Evolutionary conservation across 495 filamentous ascomycete genomes (phyloP).

Genomic region (Bathelium albidoporum): DNA sequence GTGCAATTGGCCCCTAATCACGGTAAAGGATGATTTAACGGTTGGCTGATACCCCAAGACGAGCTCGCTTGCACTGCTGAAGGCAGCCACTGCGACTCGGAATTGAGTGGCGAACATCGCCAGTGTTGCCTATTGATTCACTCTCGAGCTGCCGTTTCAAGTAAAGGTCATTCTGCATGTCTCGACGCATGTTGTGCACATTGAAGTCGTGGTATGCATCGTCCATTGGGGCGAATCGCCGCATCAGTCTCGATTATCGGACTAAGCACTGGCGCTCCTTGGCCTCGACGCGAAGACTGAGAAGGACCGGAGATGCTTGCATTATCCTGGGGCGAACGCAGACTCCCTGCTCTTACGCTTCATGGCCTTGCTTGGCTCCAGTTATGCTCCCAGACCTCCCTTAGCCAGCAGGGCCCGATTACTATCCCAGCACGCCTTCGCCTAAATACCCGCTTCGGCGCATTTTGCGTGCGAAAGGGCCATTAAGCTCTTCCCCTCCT

Average conservation of each 20-base stretch:
- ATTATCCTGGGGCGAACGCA: background rate
- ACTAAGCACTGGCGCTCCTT: background rate
- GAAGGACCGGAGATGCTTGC: too few species aligned
- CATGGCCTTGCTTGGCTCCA: background rate
- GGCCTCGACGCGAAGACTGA: too few species aligned
- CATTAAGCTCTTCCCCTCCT: background rate
- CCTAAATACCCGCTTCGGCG: constrained; percentile 4
- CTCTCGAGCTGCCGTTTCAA: background rate
- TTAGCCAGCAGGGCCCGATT: too few species aligned
- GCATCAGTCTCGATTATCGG: background rate
- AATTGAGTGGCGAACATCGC: background rate
- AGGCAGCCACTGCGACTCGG: background rate
- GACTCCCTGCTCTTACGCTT: background rate
- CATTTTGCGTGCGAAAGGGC: constrained; percentile 1
- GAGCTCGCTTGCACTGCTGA: background rate
- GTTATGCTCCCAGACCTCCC: background rate
- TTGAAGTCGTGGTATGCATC: background rate
- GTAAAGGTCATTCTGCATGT: background rate
- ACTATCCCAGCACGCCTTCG: too few species aligned
- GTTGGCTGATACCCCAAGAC: background rate
- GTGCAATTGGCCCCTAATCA: background rate
- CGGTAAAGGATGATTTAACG: background rate
- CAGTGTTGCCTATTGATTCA: background rate
- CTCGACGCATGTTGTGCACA: background rate
- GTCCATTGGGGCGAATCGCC: background rate